Conservation (phyloP, 371 early-diverging fungal species). For the Actinomortierella wolfii region DNA sequence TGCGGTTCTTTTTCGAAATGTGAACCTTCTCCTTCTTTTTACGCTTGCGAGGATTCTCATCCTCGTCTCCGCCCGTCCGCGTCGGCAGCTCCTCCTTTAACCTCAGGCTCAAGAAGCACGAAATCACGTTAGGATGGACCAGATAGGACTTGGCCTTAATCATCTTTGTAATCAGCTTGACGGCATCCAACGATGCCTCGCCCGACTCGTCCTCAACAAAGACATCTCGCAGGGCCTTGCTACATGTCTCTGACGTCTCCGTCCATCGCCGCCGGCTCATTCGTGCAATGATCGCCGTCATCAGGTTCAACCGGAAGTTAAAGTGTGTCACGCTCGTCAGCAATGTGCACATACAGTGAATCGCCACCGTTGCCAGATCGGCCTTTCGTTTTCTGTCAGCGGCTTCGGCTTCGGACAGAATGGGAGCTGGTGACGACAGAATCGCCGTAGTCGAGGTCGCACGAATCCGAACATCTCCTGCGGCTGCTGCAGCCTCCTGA, state of each 20-base stretch:
- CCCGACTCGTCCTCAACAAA: conserved; percentile 88
- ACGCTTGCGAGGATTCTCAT: conserved; percentile 51
- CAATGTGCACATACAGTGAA: conserved; percentile 78
- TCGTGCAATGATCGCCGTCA: conserved; percentile 77
- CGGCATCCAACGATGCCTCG: conserved; percentile 82
- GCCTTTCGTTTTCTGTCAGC: conserved; percentile 47
- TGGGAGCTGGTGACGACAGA: conserved; percentile 43
- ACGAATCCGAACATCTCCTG: not conserved
- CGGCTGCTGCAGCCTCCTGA: not conserved
- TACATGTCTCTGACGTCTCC: conserved; percentile 70
- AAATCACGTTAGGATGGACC: conserved; percentile 64
- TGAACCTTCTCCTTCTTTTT: conserved; percentile 69
- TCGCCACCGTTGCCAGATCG: conserved; percentile 59
- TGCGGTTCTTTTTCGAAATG: conserved; percentile 75
- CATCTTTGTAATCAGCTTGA: conserved; percentile 81
- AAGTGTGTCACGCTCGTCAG: conserved; percentile 85
- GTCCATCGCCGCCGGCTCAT: conserved; percentile 56
- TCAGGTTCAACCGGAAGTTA: conserved; percentile 88
- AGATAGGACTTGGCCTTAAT: conserved; percentile 80
- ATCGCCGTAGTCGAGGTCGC: conserved; percentile 20
- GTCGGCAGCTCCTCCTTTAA: conserved; percentile 78
- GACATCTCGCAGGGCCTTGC: conserved; percentile 74
- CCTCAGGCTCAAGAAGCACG: conserved; percentile 71
- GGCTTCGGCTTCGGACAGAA: conserved; percentile 27
- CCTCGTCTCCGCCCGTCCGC: conserved; percentile 49